Evolutionary conservation across 345 rosid species (phyloP), one percentile per base, ranked within the genome.

Genomic region (Gynandropsis gynandra): DNA sequence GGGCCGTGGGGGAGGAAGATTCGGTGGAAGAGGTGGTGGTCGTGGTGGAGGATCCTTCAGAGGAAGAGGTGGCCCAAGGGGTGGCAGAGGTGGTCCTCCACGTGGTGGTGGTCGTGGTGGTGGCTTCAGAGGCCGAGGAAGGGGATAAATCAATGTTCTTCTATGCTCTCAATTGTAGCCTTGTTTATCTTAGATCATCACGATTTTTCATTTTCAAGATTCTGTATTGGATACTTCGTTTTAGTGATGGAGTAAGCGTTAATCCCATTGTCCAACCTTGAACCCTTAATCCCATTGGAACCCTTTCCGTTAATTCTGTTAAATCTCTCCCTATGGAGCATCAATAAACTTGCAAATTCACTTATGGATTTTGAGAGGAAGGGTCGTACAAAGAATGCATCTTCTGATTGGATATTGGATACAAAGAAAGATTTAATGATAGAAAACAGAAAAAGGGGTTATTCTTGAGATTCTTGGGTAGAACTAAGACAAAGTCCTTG

Each of bases 61-160:
- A 40, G 86, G 94, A 33, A 79, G 93, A 37, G 87, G 93, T 44
- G 65, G 72, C 36, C 74, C 83, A 49, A 72, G 90, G 41, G 78
- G 90, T 20, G 56, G 29, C 15, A 16, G 52, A 16, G 80, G 96
- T 49, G 85, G 80, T 10, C 44, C 70, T 16, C 51, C 76, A 17
- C 67, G 82, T 61, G 83, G 96, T 53, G 83, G 68, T 7, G 71
- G 79, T 18, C 62, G 81, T 16, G 78, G 89, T 38, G 94, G 86
- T n/a, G 74, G 81, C 62, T 82, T 79, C 53, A 75, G 88, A 80
- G 95, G 92, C 27, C 70, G 92, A 60, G 90, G 97, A 50, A 89
- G 97, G 38, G 76, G 80, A 51, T 63, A 41, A n/a, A 47, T 38
- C 47, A 13, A 4, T 47, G 16, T 33, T 49, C 21, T 43, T 34